Evolutionary conservation across 345 rosid species (phyloP).

Genomic region (Laguncularia racemosa): DNA sequence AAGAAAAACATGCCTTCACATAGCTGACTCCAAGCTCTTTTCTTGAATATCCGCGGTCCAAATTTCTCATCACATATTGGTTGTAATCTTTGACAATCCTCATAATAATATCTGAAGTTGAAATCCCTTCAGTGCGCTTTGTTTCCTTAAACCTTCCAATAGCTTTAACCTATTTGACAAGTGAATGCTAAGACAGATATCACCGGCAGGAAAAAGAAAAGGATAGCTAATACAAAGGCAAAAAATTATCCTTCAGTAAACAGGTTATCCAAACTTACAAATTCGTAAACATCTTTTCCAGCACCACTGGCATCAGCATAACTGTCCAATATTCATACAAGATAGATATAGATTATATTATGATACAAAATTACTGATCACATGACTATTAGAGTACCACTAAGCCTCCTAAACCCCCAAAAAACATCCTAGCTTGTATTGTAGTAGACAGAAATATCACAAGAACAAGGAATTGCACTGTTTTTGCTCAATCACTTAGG

Average conservation of each 20-base stretch:
- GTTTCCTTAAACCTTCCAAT: conserved; percentile 89
- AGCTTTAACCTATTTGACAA: conserved; percentile 57
- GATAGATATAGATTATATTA: not conserved
- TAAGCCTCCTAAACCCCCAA: too few relatives aligned
- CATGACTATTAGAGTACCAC: not conserved
- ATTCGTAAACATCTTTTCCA: conserved; percentile 86
- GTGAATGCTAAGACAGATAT: conserved; percentile 11
- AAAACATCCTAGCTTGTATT: too few relatives aligned
- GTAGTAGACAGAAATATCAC: too few relatives aligned
- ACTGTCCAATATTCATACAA: conserved; percentile 24
- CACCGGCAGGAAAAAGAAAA: not conserved
- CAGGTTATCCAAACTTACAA: conserved; percentile 42
- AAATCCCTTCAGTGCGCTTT: conserved; percentile 86
- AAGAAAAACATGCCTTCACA: conserved; percentile 50
- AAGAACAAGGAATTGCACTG: too few relatives aligned
- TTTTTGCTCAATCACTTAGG: too few relatives aligned
- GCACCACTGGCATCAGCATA: conserved; percentile 94
- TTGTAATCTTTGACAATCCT: conserved; percentile 91
- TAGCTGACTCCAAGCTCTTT: conserved; percentile 93
- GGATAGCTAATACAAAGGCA: conserved; percentile 7
- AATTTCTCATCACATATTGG: conserved; percentile 87
- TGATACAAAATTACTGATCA: not conserved
- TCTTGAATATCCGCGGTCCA: conserved; percentile 89
- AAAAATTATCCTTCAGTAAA: not conserved
- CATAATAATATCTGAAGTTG: conserved; percentile 90